A percentile compares a stretch with the other conserved stretches of the same genome.
Conservation (phyloP, 169 alveolate genomes). For the Eimeria maxima region DNA sequence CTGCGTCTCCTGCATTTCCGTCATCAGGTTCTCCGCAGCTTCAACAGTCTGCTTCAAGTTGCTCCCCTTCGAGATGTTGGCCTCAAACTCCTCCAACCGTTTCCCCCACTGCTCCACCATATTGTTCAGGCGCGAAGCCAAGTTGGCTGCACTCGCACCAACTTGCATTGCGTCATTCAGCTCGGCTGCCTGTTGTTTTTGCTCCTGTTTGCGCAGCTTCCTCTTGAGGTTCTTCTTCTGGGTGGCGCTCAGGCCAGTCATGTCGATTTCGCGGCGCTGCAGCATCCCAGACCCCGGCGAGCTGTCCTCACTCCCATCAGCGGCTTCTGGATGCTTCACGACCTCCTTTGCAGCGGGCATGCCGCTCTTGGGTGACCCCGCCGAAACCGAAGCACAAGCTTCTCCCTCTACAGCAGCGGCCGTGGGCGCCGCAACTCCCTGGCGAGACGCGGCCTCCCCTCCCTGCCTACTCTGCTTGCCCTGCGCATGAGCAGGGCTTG, state of each 20-base stretch:
- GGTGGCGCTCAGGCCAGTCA: constrained; percentile 79
- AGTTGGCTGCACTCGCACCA: constrained; percentile 65
- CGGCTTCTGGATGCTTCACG: constrained; percentile 20
- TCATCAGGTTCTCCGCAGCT: constrained; percentile 42
- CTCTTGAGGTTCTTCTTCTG: constrained; percentile 80
- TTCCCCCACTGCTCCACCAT: constrained; percentile 23
- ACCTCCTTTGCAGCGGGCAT: neutral
- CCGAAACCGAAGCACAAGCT: neutral
- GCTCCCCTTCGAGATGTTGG: constrained; percentile 8
- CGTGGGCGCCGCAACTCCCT: constrained; percentile 30
- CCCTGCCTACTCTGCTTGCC: constrained; percentile 38
- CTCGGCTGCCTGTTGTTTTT: constrained; percentile 81
- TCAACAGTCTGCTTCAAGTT: constrained; percentile 15
- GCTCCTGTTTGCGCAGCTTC: constrained; percentile 83
- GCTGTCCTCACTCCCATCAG: constrained; percentile 14
- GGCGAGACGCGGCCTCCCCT: constrained; percentile 74
- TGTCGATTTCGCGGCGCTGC: constrained; percentile 72
- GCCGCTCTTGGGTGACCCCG: neutral
- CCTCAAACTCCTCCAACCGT: constrained; percentile 37
- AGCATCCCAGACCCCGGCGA: constrained; percentile 39
- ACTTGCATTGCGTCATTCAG: constrained; percentile 60
- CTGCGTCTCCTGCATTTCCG: constrained; percentile 63
- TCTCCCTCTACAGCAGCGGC: constrained; percentile 28
- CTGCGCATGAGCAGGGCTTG: constrained; percentile 58
- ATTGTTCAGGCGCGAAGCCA: constrained; percentile 34